Conservation (phyloP, 2,329 filamentous ascomycete species). For the Orbilia javanica region DNA sequence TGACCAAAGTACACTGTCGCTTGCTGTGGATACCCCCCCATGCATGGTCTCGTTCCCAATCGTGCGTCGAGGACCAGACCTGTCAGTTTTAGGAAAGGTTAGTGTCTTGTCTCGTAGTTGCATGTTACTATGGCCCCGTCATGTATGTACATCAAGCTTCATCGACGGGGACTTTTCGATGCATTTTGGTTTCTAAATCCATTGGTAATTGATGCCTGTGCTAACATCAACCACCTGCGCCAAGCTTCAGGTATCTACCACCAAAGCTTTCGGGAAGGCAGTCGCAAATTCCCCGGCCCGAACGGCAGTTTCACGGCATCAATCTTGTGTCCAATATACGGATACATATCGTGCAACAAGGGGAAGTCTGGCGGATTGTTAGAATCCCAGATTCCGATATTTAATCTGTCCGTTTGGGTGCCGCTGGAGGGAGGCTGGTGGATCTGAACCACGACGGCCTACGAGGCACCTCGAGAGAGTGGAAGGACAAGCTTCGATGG, state of each 20-base stretch:
- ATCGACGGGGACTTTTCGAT: constrained; percentile 51
- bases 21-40: constrained; percentile 50
- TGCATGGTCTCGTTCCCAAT: constrained; percentile 53
- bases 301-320: constrained; percentile 24
- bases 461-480: constrained; percentile 12
- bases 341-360: constrained; percentile 26
- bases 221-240: constrained; percentile 27
- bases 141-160: constrained; percentile 35
- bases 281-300: constrained; percentile 21
- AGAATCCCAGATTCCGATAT: constrained; percentile 9
- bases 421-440: not conserved
- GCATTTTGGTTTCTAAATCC: constrained; percentile 1
- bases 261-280: constrained; percentile 32
- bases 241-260: constrained; percentile 9
- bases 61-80: constrained; percentile 33
- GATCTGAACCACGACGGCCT: not conserved
- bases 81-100: constrained; percentile 58
- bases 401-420: not conserved
- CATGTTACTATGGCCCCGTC: constrained; percentile 35
- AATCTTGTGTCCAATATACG: constrained; percentile 28
- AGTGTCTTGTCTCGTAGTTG: constrained; percentile 27
- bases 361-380: not conserved
- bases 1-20: constrained; percentile 51
- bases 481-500: not conserved
- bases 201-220: constrained; percentile 16